Base-by-base conservation (phyloP, 176 grass and related monocot genomes). In the Bothriochloa decipiens region DNA sequence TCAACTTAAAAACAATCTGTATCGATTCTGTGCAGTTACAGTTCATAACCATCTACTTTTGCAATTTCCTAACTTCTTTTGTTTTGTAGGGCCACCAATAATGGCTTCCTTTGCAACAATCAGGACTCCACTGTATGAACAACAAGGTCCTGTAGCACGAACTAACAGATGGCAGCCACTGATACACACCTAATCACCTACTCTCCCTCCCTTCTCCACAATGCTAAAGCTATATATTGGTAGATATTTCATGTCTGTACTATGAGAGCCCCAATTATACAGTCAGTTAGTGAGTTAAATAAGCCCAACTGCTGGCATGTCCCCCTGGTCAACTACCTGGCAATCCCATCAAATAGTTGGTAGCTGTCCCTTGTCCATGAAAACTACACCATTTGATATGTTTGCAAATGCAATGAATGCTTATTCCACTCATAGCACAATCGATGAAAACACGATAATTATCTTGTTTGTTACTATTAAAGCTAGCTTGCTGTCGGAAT, bases 41-140 rank as follows among this genome's bases (percentile, higher is more conserved):
- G 67, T 67, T 74, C 46, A 68, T 37, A 47, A 43, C 46, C 20
- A 10, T 50, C 41, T 43, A 23, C 8, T 83, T 45, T 32, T 11
- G 41, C 9, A 72, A 42, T 45, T 22, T 7, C 49, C 36, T 32
- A 68, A 29, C 10, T 74, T 32, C 9, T 32, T 53, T 74, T 60
- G 29, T 39, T 70, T 70, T 33, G 26, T 5, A 70, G 16, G 40
- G 3, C 46, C 73, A 82, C 25, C 79, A 83, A 90, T 47, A 71
- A 60, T 50, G 53, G 18, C n/a, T 53, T 74, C 57, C 77, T 66
- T 74, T 57, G 7, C 58, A 74, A 42, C 42, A 85, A 70, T 61
- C 45, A 85, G 12, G 43, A 7, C 9, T 41, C 53, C 61, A 46
- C 37, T 49, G 69, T 22, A 45, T 25, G 23, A 72, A 65, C 77